Evolutionary conservation across 257 asterid species (phyloP).

Genomic region (Apocynum venetum): DNA sequence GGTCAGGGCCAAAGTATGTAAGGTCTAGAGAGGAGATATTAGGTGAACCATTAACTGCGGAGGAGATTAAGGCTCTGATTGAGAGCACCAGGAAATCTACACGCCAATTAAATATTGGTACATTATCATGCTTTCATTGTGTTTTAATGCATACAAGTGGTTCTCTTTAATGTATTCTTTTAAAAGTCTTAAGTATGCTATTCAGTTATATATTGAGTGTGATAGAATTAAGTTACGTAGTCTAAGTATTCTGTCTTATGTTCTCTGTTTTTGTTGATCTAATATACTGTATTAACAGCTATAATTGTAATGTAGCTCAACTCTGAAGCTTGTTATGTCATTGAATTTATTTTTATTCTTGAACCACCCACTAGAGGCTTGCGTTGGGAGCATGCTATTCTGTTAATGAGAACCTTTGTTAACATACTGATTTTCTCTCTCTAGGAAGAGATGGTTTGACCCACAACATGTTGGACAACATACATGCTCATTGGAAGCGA

Average conservation of each 20-base stretch:
- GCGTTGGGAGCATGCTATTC: background rate
- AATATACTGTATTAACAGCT: background rate
- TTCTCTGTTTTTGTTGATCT: background rate
- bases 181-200: background rate
- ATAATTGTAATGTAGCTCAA: background rate
- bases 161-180: background rate
- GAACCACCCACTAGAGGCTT: background rate
- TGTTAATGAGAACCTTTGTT: background rate
- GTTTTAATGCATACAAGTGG: background rate
- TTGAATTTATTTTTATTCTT: background rate
- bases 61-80: conserved; percentile 58
- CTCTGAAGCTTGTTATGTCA: background rate
- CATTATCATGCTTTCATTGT: background rate
- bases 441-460: conserved; percentile 95
- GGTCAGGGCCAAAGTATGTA: conserved; percentile 77
- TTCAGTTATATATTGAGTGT: too few relatives aligned
- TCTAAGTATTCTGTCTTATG: background rate
- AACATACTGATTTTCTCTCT: conserved; percentile 8
- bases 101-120: conserved; percentile 86
- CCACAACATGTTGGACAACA: conserved; percentile 92
- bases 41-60: conserved; percentile 74
- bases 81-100: conserved; percentile 42
- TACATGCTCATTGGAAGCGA: conserved; percentile 94
- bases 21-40: conserved; percentile 63
- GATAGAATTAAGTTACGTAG: background rate